Conservation (phyloP, 1,284 basidiomycete species). For the Cryptococcus amylolentus region DNA sequence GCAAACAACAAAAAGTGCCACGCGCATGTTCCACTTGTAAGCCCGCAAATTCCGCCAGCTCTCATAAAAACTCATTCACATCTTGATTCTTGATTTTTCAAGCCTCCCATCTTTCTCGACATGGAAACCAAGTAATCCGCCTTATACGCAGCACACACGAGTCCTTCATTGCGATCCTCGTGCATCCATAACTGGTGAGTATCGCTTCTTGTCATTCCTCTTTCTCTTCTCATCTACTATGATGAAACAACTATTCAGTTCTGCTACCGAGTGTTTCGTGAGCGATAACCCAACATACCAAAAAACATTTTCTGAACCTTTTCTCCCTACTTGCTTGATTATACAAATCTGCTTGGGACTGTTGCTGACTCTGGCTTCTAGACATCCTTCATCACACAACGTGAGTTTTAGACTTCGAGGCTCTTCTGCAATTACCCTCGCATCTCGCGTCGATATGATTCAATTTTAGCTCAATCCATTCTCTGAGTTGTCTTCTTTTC, state of each 20-base stretch:
- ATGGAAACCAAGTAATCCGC: too few species aligned
- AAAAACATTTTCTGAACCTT: constrained; percentile 37
- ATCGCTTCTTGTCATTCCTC: constrained; percentile 1
- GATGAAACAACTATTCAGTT: constrained; percentile 48
- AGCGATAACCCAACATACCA: constrained; percentile 47
- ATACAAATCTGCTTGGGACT: not conserved
- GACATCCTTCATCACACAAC: not conserved
- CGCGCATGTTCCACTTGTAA: too few species aligned
- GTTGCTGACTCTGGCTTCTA: constrained; percentile 3
- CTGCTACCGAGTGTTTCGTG: constrained; percentile 49
- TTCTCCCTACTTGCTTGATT: not conserved
- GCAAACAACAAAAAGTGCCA: not conserved
- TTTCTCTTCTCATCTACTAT: constrained; percentile 16
- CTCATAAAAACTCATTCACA: too few species aligned
- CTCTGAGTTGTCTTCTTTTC: constrained; percentile 38
- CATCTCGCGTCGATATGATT: constrained; percentile 36
- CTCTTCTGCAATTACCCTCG: not conserved
- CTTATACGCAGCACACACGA: too few species aligned
- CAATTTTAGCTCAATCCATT: constrained; percentile 52
- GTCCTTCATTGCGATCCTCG: too few species aligned
- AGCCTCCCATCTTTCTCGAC: too few species aligned
- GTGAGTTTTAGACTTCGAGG: constrained; percentile 4
- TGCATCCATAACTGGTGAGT: too few species aligned
- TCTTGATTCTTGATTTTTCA: too few species aligned
- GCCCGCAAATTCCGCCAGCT: too few species aligned